Evolutionary conservation across 129 eudicot genomes (phyloP).

Genomic region (Kitagawia praeruptora): DNA sequence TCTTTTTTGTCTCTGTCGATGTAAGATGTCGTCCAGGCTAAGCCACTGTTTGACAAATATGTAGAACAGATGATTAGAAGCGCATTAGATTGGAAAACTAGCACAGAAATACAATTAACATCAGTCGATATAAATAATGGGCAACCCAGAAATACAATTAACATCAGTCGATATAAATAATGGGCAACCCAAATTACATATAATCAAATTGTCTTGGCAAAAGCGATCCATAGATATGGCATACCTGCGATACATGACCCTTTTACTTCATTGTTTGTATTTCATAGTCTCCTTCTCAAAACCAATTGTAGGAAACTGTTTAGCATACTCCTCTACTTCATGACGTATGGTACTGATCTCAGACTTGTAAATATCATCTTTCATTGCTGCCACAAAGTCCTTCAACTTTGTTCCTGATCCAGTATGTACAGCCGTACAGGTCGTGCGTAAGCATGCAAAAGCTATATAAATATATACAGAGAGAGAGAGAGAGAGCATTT

Average conservation of each 20-base stretch:
- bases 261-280: conserved; percentile 45
- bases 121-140: background rate
- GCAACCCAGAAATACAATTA: background rate
- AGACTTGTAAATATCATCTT: conserved; percentile 34
- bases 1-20: background rate
- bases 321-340: conserved; percentile 81
- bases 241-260: background rate
- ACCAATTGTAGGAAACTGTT: conserved; percentile 89
- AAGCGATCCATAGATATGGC: background rate
- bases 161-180: background rate
- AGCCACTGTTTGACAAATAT: background rate
- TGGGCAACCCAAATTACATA: background rate
- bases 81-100: background rate
- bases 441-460: conserved; percentile 10
- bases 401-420: conserved; percentile 71
- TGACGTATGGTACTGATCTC: conserved; percentile 49
- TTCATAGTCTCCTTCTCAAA: conserved; percentile 91
- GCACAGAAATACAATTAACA: background rate
- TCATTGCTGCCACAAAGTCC: conserved; percentile 80
- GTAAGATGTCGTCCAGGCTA: background rate
- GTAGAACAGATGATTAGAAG: background rate
- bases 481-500: background rate
- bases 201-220: background rate
- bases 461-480: background rate
- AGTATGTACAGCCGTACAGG: background rate